Conservation (phyloP, 1,284 basidiomycete species). For the Rhodotorula sp. region DNA sequence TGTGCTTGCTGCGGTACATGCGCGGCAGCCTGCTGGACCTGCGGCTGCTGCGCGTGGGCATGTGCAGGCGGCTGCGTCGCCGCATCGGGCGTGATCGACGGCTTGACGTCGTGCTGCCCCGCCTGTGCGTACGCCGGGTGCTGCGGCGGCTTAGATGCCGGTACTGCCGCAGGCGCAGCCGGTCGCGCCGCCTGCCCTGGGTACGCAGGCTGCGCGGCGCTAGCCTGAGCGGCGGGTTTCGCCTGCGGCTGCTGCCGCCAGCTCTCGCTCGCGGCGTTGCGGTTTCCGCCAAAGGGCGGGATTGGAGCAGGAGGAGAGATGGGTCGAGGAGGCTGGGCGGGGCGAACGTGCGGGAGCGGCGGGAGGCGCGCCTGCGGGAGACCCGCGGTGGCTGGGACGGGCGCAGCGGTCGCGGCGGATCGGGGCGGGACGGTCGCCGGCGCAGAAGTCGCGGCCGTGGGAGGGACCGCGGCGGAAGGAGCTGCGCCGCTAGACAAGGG, state of each 20-base stretch:
- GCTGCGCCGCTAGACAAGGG: constrained; percentile 8
- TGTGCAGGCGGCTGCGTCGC: not conserved
- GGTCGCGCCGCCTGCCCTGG: not conserved
- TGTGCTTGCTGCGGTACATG: too few species aligned
- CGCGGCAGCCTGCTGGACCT: too few species aligned
- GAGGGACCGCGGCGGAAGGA: constrained; percentile 45
- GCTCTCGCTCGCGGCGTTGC: not conserved
- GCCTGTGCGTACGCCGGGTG: constrained; percentile 4
- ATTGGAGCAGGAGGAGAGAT: constrained; percentile 36
- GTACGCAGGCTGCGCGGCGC: not conserved
- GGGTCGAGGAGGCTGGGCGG: constrained; percentile 12
- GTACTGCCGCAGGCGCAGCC: not conserved
- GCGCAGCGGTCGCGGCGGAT: not conserved
- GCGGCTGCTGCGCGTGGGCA: not conserved
- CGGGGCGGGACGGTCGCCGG: not conserved
- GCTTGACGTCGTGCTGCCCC: constrained; percentile 13
- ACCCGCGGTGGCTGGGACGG: constrained; percentile 5
- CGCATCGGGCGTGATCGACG: not conserved
- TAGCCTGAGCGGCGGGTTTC: not conserved
- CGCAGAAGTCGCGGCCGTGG: not conserved
- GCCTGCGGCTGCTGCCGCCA: constrained; percentile 3
- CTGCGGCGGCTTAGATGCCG: not conserved
- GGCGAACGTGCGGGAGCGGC: constrained; percentile 29
- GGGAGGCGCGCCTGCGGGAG: constrained; percentile 10
- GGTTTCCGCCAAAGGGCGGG: constrained; percentile 47